Base-by-base conservation (phyloP, 306 rosid species). In the Morella rubra region DNA sequence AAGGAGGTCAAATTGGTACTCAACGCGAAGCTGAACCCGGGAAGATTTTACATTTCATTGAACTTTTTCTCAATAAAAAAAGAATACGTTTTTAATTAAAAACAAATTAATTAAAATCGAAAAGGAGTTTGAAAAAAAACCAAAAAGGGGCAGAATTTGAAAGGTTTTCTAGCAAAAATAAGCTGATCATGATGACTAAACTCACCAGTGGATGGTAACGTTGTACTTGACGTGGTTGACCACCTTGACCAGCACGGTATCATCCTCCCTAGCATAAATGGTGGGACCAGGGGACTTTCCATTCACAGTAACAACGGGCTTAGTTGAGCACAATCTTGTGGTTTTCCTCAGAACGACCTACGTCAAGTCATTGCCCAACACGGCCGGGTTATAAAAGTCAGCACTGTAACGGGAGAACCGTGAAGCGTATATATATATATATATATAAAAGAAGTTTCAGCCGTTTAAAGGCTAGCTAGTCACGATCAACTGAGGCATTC, bases 131-230 rank as follows among this genome's bases (percentile, higher is more conserved):
- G 50, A 46, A 46, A 46, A 46, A 46, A 8, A 7, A 46, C 50
- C 10, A 46, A 46, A 46, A 7, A n/a, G n/a, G 7, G 10, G 8
- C 50, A 9, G 12, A 9, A 46, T 46, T 7, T 7, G 50, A 46
- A 8, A 46, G 13, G 50, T 9, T 9, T 46, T 7, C 50, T 12
- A 7, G 11, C 3, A 46, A 27, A 27, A 27, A 27, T 27, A 46
- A 46, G 50, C 3, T 20, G 24, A 5, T 10, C 12, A 56, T 20
- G 3, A 22, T 12, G 64, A 27, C 32, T 27, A 50, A 1, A 78
- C 87, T 72, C 22, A 93, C 98, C 98, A 93, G 66, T 93, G 98
- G 81, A 93, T 84, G 90, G 87, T 93, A 47, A 91, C 90, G 18
- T 91, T 93, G 86, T 91, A 91, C 19, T 90, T 87, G 81, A 91